Conservation (phyloP, 257 asterid genomes). For the Solanum ossicruentum region DNA sequence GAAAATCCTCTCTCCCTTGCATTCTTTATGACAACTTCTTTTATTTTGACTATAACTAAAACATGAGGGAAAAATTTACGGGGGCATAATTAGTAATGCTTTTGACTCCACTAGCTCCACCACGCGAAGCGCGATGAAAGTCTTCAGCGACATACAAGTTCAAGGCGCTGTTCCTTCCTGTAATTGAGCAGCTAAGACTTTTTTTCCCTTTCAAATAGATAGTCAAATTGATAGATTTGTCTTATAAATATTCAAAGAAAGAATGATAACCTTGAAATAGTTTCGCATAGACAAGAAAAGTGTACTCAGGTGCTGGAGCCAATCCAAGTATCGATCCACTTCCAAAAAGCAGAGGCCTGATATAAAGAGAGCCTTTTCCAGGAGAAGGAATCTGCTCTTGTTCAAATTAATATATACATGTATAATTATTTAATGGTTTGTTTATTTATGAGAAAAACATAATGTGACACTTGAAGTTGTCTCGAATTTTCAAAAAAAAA, state of each 20-base stretch:
- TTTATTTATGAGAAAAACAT: not conserved
- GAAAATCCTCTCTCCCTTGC: slow-evolving; percentile 62
- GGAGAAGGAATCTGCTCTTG: not conserved
- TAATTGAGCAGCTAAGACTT: not conserved
- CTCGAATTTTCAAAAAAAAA: too few relatives aligned
- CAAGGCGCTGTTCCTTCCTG: slow-evolving; percentile 48
- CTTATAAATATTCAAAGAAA: not conserved
- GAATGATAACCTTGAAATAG: slow-evolving; percentile 49
- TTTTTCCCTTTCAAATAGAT: not conserved
- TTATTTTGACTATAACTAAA: not conserved
- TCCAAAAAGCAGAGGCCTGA: not conserved
- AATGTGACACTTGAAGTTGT: too few relatives aligned
- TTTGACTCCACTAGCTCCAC: slow-evolving; percentile 27
- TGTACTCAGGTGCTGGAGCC: not conserved
- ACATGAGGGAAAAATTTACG: slow-evolving; percentile 4
- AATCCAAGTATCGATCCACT: not conserved
- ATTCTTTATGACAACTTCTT: not conserved
- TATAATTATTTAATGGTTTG: not conserved
- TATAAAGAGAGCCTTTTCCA: not conserved
- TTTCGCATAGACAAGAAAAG: slow-evolving; percentile 39
- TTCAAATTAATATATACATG: not conserved
- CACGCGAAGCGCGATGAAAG: slow-evolving; percentile 50
- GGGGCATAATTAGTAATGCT: not conserved
- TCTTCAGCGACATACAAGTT: slow-evolving; percentile 47
- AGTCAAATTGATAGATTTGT: not conserved